Evolutionary conservation across 179 eudicot genomes (phyloP), one percentile per base, ranked within the genome.

Genomic region (Amaranthus tricolor): DNA sequence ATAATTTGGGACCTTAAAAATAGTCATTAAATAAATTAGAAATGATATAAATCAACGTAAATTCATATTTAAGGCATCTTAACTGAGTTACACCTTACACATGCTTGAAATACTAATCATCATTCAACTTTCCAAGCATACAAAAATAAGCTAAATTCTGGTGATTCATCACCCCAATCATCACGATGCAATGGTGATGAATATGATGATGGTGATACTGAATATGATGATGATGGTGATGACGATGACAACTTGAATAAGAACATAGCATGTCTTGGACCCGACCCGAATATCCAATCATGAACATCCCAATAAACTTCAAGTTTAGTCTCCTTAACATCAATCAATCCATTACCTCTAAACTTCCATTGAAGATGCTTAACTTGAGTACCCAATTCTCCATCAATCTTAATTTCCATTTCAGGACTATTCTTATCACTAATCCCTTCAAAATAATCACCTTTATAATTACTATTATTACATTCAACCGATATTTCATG

Each of bases 221-320:
- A 21, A 5, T 71, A n/a, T 6, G 75, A 64, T 4, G 77, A 72
- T 6, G 77, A 61, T 13, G 83, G 61, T 4, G 87, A 59, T 20
- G 71, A 21, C 13, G 85, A 45, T 13, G 86, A 70, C 4, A 89
- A 89, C 80, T 89, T 89, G 75, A 94, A 88, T 71, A 94, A 84
- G 83, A 94, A 92, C 86, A 94, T 79, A 5, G 90, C 98, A 65
- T 92, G 89, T 76, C 96, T 82, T 50, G 92, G 84, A 21, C 98
- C 98, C 15, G 94, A 89, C 71, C 91, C 90, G 63, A 94, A 94
- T 1, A 94, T 78, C 98, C 98, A 94, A 68, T 94, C 98, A 85
- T 94, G 98, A 67, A 92, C 94, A 82, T 94, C 98, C 96, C 96
- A 94, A 74, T 84, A 94, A 19, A 92, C 94, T 69, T 92, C 98